Percentiles rank a stretch among this genome's conserved stretches.
Evolutionary conservation across 2,329 filamentous ascomycete genomes (phyloP).

Genomic region (Cordyceps tenuipes): DNA sequence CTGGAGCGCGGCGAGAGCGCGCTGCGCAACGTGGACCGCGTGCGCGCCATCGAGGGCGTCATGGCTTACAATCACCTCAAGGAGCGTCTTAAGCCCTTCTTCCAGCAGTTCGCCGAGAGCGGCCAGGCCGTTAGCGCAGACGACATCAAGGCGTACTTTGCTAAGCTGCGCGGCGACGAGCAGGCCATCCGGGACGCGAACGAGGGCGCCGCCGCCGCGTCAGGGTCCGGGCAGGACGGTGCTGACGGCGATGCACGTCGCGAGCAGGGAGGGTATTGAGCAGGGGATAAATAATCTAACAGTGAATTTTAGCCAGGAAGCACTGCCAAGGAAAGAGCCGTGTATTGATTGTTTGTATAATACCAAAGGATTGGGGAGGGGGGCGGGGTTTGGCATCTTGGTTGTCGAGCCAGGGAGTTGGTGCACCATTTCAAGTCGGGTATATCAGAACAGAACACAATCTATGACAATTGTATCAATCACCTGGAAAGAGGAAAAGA

Average conservation of each 20-base stretch:
- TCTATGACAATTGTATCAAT: neutral
- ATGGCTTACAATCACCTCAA: conserved; percentile 98
- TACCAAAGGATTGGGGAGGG: neutral
- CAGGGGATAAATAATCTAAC: neutral
- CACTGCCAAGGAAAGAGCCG: neutral
- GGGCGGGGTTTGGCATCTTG: neutral
- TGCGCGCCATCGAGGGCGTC: conserved; percentile 87
- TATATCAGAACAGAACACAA: neutral
- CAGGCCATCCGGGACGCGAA: conserved; percentile 59
- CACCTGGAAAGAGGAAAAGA: neutral
- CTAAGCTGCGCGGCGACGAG: conserved; percentile 83
- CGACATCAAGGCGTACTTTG: conserved; percentile 95
- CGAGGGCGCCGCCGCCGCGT: conserved; percentile 36
- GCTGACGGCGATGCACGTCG: conserved; percentile 26
- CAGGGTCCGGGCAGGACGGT: conserved; percentile 23
- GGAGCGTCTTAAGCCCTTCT: conserved; percentile 90
- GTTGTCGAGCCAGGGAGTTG: neutral
- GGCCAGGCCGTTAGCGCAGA: conserved; percentile 84
- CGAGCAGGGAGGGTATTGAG: conserved; percentile 47
- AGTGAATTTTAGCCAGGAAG: neutral
- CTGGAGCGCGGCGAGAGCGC: conserved; percentile 90
- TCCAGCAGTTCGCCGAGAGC: conserved; percentile 88
- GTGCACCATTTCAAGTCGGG: neutral
- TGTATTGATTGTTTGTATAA: conserved; percentile 4
- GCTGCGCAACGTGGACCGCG: conserved; percentile 83